Evolutionary conservation across 2,329 filamentous ascomycete genomes (phyloP).

Genomic region (Furcasterigmium sp.): DNA sequence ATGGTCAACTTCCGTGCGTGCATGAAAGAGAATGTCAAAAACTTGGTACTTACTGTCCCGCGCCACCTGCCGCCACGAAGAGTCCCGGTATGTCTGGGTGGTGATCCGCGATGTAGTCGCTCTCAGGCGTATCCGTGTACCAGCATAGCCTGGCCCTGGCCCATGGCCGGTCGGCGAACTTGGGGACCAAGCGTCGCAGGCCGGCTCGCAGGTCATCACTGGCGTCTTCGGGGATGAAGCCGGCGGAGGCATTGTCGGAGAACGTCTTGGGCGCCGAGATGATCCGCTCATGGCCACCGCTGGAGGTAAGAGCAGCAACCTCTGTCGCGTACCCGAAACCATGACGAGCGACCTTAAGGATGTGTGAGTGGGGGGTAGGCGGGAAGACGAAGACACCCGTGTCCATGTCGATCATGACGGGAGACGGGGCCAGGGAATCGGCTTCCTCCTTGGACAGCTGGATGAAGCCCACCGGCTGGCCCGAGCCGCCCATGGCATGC

Average conservation of each 20-base stretch:
- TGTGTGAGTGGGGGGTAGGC: conserved; percentile 36
- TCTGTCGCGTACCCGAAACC: conserved; percentile 47
- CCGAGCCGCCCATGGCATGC: conserved; percentile 57
- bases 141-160: conserved; percentile 50
- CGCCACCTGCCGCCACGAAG: conserved; percentile 43
- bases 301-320: conserved; percentile 37
- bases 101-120: conserved; percentile 55
- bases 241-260: conserved; percentile 30
- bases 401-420: conserved; percentile 52
- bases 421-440: conserved; percentile 42
- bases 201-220: conserved; percentile 45
- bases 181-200: conserved; percentile 47
- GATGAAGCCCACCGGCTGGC: conserved; percentile 62
- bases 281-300: conserved; percentile 15
- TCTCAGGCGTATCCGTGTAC: conserved; percentile 59
- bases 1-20: no score
- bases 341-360: conserved; percentile 58
- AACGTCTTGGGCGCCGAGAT: conserved; percentile 28
- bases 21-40: not conserved
- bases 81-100: conserved; percentile 43
- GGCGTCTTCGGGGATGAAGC: conserved; percentile 44
- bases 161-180: conserved; percentile 46
- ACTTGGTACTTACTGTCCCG: conserved; percentile 27
- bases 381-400: conserved; percentile 52
- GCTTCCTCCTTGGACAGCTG: conserved; percentile 55